A percentile compares a stretch with the other conserved stretches of the same genome.
Evolutionary conservation across 148 eudicot genomes (phyloP).

Genomic region (Chenopodium quinoa): DNA sequence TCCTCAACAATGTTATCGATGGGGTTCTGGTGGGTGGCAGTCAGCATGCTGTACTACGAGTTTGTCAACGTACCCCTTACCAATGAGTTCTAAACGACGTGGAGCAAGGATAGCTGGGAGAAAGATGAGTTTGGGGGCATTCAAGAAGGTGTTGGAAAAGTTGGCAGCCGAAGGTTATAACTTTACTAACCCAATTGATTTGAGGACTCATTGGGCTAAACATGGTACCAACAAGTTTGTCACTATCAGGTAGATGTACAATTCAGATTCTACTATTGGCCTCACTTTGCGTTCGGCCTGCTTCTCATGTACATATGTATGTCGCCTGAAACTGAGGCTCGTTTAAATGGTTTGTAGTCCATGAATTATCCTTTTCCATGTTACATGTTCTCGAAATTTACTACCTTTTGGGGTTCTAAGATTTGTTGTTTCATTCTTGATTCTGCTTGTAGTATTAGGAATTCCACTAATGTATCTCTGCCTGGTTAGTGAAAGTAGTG

Average conservation of each 20-base stretch:
- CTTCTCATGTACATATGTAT: slow-evolving; percentile 47
- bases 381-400: slow-evolving; percentile 32
- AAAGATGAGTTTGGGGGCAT: slow-evolving; percentile 52
- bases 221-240: slow-evolving; percentile 57
- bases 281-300: slow-evolving; percentile 37
- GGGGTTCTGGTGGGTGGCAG: slow-evolving; percentile 58
- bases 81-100: slow-evolving; percentile 49
- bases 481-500: slow-evolving; percentile 36
- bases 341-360: slow-evolving; percentile 34
- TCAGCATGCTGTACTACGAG: slow-evolving; percentile 49
- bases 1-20: slow-evolving; percentile 48
- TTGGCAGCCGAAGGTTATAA: slow-evolving; percentile 54
- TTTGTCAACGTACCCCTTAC: slow-evolving; percentile 52
- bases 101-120: slow-evolving; percentile 54
- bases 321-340: slow-evolving; percentile 39
- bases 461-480: slow-evolving; percentile 43
- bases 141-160: slow-evolving; percentile 52
- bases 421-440: slow-evolving; percentile 35
- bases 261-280: slow-evolving; percentile 33
- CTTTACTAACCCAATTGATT: slow-evolving; percentile 46
- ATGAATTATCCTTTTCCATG: slow-evolving; percentile 29
- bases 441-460: slow-evolving; percentile 37
- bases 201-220: slow-evolving; percentile 53
- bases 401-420: slow-evolving; percentile 29
- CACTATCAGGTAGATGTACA: slow-evolving; percentile 48